phyloP scores from a whole-genome alignment of 75 land plant species.

The Picea glauca region DNA sequence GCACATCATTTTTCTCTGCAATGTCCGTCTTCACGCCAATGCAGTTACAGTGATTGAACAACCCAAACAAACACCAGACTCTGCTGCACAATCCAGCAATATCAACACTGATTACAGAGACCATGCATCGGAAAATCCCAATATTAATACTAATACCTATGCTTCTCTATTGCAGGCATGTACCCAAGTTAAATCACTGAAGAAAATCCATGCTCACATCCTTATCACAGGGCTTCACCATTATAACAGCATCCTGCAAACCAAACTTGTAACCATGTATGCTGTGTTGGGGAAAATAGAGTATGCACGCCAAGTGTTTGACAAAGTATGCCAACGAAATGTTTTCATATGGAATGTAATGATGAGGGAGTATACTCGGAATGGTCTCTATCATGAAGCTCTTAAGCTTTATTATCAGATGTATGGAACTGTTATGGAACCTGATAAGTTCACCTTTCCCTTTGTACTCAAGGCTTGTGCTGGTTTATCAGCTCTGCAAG shows the following conservation, averaged over 20 bases:
- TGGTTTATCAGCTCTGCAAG: background rate
- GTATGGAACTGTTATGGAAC: slow-evolving; percentile 15
- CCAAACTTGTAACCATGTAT: background rate
- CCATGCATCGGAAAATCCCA: too few species aligned
- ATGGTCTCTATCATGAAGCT: slow-evolving; percentile 21
- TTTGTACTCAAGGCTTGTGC: slow-evolving; percentile 29
- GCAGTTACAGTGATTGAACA: too few species aligned
- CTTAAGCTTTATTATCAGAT: slow-evolving; percentile 19
- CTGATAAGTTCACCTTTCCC: slow-evolving; percentile 30
- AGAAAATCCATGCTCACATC: too few species aligned
- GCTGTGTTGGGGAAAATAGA: background rate
- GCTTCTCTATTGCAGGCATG: too few species aligned
- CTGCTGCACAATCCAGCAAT: too few species aligned
- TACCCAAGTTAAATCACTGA: too few species aligned
- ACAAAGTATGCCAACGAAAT: slow-evolving; percentile 5
- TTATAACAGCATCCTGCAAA: background rate
- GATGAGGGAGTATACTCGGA: slow-evolving; percentile 29
- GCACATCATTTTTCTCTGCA: too few species aligned
- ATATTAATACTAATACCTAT: too few species aligned
- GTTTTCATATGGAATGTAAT: slow-evolving; percentile 29
- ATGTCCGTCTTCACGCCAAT: too few species aligned
- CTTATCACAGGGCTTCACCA: too few species aligned
- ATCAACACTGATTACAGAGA: too few species aligned
- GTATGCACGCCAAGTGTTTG: slow-evolving; percentile 2
- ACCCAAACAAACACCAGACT: too few species aligned